Evolutionary conservation across 2,329 filamentous ascomycete genomes (phyloP).

Genomic region (Aspergillus brunneoviolaceus): DNA sequence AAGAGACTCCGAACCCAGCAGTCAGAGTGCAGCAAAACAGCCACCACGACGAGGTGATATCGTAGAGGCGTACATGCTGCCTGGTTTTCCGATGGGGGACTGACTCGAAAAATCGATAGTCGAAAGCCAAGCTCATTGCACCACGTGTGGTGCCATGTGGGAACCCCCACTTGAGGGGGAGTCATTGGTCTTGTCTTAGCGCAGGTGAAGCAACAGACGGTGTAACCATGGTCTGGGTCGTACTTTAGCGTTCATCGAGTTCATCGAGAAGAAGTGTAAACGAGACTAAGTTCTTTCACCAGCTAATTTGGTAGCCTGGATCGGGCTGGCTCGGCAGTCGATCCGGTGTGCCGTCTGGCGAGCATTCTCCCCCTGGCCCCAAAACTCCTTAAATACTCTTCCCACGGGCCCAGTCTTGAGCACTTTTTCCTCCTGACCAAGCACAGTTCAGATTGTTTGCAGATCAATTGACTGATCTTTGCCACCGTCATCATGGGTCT

Average conservation of each 20-base stretch:
- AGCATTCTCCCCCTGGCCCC: not conserved
- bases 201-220: too few species aligned
- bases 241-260: not conserved
- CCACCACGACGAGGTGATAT: not conserved
- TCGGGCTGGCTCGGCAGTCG: not conserved
- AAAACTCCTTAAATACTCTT: not conserved
- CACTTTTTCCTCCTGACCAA: not conserved
- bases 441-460: not conserved
- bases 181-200: not conserved
- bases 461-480: not conserved
- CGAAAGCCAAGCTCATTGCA: not conserved
- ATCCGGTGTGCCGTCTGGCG: not conserved
- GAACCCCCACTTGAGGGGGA: not conserved
- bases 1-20: not conserved
- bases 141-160: not conserved
- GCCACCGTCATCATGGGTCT: constrained; percentile 14
- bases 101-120: not conserved
- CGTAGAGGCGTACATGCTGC: not conserved
- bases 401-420: not conserved
- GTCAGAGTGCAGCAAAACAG: not conserved
- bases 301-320: not conserved
- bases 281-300: not conserved
- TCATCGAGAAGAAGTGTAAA: not conserved
- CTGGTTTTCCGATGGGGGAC: not conserved
- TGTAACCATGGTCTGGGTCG: too few species aligned